phyloP scores from a whole-genome alignment of 2,329 filamentous ascomycete species.

The Cytospora paraplurivora region DNA sequence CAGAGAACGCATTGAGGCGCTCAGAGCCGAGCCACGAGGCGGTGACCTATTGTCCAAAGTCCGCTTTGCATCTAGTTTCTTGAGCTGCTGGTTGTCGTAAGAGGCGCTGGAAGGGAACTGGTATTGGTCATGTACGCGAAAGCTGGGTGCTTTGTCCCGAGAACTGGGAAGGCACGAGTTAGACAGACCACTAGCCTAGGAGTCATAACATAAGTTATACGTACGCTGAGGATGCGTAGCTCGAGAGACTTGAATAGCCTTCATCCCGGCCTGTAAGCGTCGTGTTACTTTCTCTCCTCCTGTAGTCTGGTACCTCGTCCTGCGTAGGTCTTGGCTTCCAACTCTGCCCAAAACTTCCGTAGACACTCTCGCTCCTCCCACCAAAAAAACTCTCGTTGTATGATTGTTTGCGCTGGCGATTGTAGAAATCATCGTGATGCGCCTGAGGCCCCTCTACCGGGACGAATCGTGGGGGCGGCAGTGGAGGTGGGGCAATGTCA shows the following conservation, averaged over 20 bases:
- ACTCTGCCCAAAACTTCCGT: constrained; percentile 29
- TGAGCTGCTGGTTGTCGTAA: constrained; percentile 55
- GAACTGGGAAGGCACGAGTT: constrained; percentile 38
- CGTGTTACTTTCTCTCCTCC: constrained; percentile 37
- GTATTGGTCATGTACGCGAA: constrained; percentile 53
- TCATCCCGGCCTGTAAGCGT: constrained; percentile 41
- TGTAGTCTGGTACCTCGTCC: constrained; percentile 41
- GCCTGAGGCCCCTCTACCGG: constrained; percentile 40
- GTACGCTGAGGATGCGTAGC: constrained; percentile 27
- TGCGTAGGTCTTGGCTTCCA: constrained; percentile 32
- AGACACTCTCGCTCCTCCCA: constrained; percentile 45
- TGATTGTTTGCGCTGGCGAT: constrained; percentile 32
- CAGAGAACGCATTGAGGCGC: constrained; percentile 36
- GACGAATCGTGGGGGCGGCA: constrained; percentile 48
- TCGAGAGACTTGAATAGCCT: constrained; percentile 40
- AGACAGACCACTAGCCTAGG: constrained; percentile 27
- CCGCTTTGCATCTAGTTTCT: constrained; percentile 55
- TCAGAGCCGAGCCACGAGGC: constrained; percentile 47
- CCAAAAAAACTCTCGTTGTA: constrained; percentile 35
- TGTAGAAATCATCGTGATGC: constrained; percentile 32
- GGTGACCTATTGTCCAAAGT: constrained; percentile 49
- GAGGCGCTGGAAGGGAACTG: constrained; percentile 48
- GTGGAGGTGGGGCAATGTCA: constrained; percentile 45
- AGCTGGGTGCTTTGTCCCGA: constrained; percentile 47
- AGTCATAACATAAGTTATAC: constrained; percentile 26